Base-by-base conservation (phyloP, 345 rosid species). In the Jatropha curcas region DNA sequence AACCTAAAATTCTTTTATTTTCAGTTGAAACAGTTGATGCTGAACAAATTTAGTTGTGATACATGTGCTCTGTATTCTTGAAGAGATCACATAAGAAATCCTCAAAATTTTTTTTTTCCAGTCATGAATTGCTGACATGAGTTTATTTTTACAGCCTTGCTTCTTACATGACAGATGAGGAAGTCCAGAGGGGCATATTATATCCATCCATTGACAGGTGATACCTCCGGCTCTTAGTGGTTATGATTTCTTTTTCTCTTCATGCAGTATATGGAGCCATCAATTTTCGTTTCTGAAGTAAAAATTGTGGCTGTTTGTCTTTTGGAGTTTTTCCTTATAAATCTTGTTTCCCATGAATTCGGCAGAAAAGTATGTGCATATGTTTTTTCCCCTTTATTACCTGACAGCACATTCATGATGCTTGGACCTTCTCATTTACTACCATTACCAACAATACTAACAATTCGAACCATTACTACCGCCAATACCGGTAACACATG, bases 131-230 rank as follows among this genome's bases (percentile, higher is more conserved):
- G 59, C 61, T 72, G 68, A 83, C 45, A 7, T 27, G 39, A 41
- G 74, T 73, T 48, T 76, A 37, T 71, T 59, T 70, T 31, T 75
- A 67, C 95, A 95, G 99, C 88, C 97, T 95, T 37, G 99, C 98
- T 55, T 91, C 98, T 20, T 95, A 92, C 86, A 95, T 95, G 86
- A 91, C 90, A 0, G 92, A 95, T 14, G 93, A 88, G 67, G 99
- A 95, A 79, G 82, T 89, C 25, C 81, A 84, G 72, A 83, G 76
- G 8, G 99, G 99, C 71, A 77, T 92, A 72, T 79, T 95, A 77
- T 95, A 87, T 80, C 99, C 98, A 71, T 95, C 97, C n/a, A 79
- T 95, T 71, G 51, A 83, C 72, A 82, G 96, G 99, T 95, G 86
- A 60, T 70, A 64, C 17, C 71, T 53, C 59, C 57, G 39, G 14